Evolutionary conservation across 306 rosid genomes (phyloP).

Genomic region (Begonia masoniana): DNA sequence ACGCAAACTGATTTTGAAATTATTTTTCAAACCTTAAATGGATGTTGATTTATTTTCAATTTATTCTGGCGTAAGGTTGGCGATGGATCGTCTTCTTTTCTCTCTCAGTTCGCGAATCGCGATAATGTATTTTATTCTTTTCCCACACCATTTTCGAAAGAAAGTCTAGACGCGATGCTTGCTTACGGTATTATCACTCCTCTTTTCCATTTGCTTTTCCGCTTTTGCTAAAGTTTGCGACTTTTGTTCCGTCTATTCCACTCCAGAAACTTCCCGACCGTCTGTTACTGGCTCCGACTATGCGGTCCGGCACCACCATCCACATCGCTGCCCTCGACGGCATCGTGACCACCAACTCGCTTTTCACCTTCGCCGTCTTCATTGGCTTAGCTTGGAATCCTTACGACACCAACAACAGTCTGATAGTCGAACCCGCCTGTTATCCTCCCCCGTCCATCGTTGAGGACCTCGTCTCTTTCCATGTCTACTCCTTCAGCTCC

Average conservation of each 20-base stretch:
- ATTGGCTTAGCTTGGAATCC: constrained; percentile 78
- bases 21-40: no score
- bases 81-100: constrained; percentile 69
- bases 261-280: neutral
- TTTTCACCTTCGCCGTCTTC: constrained; percentile 81
- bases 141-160: no score
- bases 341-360: constrained; percentile 74
- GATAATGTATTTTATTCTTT: no score
- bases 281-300: constrained; percentile 5
- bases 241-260: neutral
- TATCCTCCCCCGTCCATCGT: constrained; percentile 41
- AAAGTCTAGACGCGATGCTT: no score
- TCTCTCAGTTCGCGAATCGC: no score
- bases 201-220: neutral
- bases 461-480: constrained; percentile 67
- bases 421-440: constrained; percentile 27
- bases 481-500: constrained; percentile 91
- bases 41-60: no score
- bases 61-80: constrained; percentile 18
- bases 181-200: no score
- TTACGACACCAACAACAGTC: constrained; percentile 40
- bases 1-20: no score
- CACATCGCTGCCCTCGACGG: constrained; percentile 76
- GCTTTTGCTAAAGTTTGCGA: neutral
- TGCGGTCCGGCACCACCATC: constrained; percentile 44